A percentile compares a stretch with the other conserved stretches of the same genome.
phyloP scores from a whole-genome alignment of 768 basidiomycete species.

The Pisolithus sp. region DNA sequence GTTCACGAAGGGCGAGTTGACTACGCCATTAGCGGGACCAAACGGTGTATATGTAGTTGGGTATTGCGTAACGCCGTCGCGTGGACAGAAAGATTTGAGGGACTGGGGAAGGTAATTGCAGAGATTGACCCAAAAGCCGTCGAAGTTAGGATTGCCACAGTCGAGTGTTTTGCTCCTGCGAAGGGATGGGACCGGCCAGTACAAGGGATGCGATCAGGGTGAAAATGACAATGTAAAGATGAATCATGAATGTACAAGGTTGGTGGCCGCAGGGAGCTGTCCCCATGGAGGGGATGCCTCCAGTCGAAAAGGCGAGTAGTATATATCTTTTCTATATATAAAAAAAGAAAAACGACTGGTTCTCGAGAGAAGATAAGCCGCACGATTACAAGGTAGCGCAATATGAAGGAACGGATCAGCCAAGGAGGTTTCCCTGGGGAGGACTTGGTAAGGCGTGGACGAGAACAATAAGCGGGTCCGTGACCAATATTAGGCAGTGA shows the following conservation, averaged over 20 bases:
- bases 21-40: slow-evolving; percentile 50
- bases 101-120: slow-evolving; percentile 22
- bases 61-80: slow-evolving; percentile 17
- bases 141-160: slow-evolving; percentile 26
- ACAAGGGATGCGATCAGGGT: slow-evolving; percentile 25
- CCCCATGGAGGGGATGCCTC: not conserved
- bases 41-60: slow-evolving; percentile 40
- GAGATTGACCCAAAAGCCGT: not conserved
- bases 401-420: no score
- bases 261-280: not conserved
- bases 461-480: not conserved
- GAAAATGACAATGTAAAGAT: slow-evolving; percentile 14
- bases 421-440: not conserved
- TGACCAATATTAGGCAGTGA: not conserved
- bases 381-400: not conserved
- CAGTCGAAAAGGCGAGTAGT: not conserved
- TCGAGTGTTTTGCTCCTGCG: not conserved
- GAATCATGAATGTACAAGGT: not conserved
- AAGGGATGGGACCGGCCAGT: slow-evolving; percentile 26
- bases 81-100: slow-evolving; percentile 36
- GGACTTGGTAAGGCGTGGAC: not conserved
- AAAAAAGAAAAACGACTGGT: not conserved
- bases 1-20: slow-evolving; percentile 41
- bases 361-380: not conserved
- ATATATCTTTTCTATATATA: not conserved